Evolutionary conservation across 2,329 filamentous ascomycete genomes (phyloP), one percentile per base, ranked within the genome.

Genomic region (Neocucurbitaria cava): DNA sequence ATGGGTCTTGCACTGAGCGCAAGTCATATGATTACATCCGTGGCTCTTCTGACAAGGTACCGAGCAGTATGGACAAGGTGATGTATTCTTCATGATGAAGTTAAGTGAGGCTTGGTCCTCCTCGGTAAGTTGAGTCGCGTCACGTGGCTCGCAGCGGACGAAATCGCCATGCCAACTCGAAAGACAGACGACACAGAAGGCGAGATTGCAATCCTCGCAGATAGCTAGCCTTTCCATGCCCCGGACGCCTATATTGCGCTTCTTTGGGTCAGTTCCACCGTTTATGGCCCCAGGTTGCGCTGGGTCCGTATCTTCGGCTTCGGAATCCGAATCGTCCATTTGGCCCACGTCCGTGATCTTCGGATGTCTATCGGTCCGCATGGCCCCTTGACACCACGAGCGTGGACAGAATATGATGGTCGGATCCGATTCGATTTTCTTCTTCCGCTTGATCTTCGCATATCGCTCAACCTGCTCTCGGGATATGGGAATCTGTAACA

Each of bases 1-100:
- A 75, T 98, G 94, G 2, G 91, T 90, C 46, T 89, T 83, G 79
- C 95, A 99, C 60, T 91, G 88, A 74, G 89, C 91, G 77, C 94
- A 97, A 45, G 89, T 90, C 92, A 98, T 97, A 76, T 97, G 93
- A 76, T 97, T 97, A 81, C 95, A 99, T 35, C 95, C 95, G 70
- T 91, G 87, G 1, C 89, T 91, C 81, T 99, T 99, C 73, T 96
- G 91, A 20, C 89, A 89, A 0, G 91, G 91, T 1, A 89, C 88
- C 26, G 83, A 86, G 77, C 95, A 99, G 3, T 92, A 94, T 10
- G 95, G 93, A 71, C 95, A 99, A 1, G 90, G 87, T 10, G 92
- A 92, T 0, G 93, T 96, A 77, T 96, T 88, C 58, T 86, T 78
- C 44, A 85, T 82, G 64, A 99, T 82, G 72, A 96, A 99, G 53